Conservation (phyloP, 2,329 filamentous ascomycete genomes). For the Ophiostoma sp. region DNA sequence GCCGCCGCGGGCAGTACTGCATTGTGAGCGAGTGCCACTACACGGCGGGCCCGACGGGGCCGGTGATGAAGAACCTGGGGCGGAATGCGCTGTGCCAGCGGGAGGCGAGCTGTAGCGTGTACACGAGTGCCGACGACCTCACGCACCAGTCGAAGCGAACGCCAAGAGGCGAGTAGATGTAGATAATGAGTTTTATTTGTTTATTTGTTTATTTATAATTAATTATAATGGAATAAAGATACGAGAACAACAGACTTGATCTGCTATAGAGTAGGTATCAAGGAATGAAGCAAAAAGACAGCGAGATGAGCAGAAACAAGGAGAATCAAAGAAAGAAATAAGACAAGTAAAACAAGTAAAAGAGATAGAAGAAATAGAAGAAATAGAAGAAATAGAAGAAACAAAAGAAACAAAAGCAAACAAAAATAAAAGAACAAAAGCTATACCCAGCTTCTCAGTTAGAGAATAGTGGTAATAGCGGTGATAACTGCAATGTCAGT, state of each 20-base stretch:
- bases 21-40: slow-evolving; percentile 29
- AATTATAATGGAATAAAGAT: not conserved
- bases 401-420: too few species aligned
- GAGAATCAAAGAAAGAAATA: too few species aligned
- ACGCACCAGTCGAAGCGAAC: slow-evolving; percentile 23
- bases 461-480: too few species aligned
- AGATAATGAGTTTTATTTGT: not conserved
- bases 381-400: not conserved
- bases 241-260: not conserved
- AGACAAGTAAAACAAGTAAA: too few species aligned
- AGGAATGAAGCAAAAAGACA: too few species aligned
- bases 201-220: not conserved
- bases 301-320: too few species aligned
- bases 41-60: slow-evolving; percentile 29
- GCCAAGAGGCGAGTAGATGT: not conserved
- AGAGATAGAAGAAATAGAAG: too few species aligned
- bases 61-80: slow-evolving; percentile 29
- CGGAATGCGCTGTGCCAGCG: slow-evolving; percentile 28
- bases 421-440: too few species aligned
- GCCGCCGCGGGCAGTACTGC: slow-evolving; percentile 28
- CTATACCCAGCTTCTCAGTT: too few species aligned
- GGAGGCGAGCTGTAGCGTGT: slow-evolving; percentile 25
- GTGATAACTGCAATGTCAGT: too few species aligned
- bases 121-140: slow-evolving; percentile 25
- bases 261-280: too few species aligned